Percentiles rank a stretch among this genome's conserved stretches.
Conservation (phyloP, 139 green algal species). For the Pseudopediastrum boryanum region DNA sequence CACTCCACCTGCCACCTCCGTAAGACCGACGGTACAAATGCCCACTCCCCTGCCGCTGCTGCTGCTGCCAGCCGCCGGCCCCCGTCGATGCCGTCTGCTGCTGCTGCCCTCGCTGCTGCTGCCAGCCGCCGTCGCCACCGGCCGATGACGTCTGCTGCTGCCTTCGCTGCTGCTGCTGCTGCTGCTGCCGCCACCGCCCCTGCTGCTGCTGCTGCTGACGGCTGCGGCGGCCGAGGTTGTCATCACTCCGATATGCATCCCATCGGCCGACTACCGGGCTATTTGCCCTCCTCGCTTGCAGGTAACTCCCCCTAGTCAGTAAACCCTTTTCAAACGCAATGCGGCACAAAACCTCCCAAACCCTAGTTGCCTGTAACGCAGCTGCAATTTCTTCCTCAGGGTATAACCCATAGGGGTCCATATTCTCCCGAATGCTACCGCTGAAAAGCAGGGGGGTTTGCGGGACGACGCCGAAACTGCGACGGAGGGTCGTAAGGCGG, state of each 20-base stretch:
- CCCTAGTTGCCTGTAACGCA: constrained; percentile 18
- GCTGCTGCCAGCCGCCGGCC: neutral
- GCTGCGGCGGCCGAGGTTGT: neutral
- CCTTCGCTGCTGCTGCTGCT: neutral
- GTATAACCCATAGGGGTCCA: constrained; percentile 60
- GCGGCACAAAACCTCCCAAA: constrained; percentile 40
- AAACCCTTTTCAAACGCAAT: neutral
- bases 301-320: constrained; percentile 3
- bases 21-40: too few species aligned
- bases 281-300: neutral
- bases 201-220: neutral
- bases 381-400: constrained; percentile 36
- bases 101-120: neutral
- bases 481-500: constrained; percentile 21
- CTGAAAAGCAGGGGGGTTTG: constrained; percentile 79
- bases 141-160: neutral
- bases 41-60: too few species aligned
- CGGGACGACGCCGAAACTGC: constrained; percentile 48
- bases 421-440: constrained; percentile 71
- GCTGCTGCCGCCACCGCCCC: constrained; percentile 11
- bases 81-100: neutral
- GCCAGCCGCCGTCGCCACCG: neutral
- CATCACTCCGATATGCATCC: neutral
- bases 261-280: neutral
- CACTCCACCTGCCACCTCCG: too few species aligned